These are phyloP conservation scores for Pogostemon cablin DNA, from an alignment of 257 asterid species.

Conservation along the genomic window DNA sequence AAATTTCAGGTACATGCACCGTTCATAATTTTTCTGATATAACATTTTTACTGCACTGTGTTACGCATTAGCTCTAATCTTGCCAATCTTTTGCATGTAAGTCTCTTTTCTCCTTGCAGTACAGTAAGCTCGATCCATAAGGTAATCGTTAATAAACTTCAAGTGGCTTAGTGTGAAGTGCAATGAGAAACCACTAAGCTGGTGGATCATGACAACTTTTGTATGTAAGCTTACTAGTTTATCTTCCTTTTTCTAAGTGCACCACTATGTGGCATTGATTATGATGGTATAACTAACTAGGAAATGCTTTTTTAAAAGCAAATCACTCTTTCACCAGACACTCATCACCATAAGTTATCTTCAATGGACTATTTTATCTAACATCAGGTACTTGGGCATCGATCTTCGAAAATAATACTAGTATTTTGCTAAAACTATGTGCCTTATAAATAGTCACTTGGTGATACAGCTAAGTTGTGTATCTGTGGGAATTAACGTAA, in stretches of 20 bases:
- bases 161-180: constrained; percentile 44
- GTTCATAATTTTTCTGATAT: constrained; percentile 17
- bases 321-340: background rate
- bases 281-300: constrained; percentile 18
- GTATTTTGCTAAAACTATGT: background rate
- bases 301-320: constrained; percentile 2
- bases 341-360: constrained; percentile 13
- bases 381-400: constrained; percentile 2
- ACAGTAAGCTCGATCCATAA: constrained; percentile 24
- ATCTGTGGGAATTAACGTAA: constrained; percentile 5
- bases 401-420: background rate
- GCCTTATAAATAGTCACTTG: constrained; percentile 17
- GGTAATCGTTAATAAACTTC: constrained; percentile 28
- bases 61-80: background rate
- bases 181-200: constrained; percentile 41
- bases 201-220: constrained; percentile 37
- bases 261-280: constrained; percentile 34
- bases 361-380: background rate
- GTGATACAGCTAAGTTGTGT: constrained; percentile 1
- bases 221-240: constrained; percentile 24
- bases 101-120: constrained; percentile 33
- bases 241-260: constrained; percentile 29
- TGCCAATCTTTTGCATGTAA: background rate
- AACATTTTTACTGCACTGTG: background rate
- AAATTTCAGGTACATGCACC: background rate